A percentile compares a stretch with the other conserved stretches of the same genome.
Evolutionary conservation across 2,329 filamentous ascomycete genomes (phyloP).

Genomic region (Sporothrix humicola): DNA sequence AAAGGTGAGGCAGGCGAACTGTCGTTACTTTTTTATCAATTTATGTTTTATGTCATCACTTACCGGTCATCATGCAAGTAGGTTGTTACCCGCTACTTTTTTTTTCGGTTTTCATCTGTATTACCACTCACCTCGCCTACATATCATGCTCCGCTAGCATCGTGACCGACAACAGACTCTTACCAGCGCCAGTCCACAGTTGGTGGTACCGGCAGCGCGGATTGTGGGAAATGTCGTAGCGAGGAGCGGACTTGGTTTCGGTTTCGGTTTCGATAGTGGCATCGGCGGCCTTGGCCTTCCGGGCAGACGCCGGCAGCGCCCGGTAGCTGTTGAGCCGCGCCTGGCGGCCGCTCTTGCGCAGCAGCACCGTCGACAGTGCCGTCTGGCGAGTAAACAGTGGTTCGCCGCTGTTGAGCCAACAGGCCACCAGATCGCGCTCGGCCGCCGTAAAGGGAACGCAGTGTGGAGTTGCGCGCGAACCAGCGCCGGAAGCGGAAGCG

Average conservation of each 20-base stretch:
- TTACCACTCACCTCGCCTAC: background rate
- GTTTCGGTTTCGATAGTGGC: too few species aligned
- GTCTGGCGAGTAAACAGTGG: slow-evolving; percentile 27
- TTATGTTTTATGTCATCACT: background rate
- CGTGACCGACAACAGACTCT: slow-evolving; percentile 27
- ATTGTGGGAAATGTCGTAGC: slow-evolving; percentile 16
- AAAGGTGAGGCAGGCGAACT: background rate
- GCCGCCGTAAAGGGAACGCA: background rate
- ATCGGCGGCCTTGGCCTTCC: too few species aligned
- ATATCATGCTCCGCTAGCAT: background rate
- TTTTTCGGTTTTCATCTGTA: background rate
- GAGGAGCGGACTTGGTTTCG: background rate
- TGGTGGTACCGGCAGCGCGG: slow-evolving; percentile 29
- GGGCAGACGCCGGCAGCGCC: too few species aligned
- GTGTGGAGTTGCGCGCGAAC: background rate
- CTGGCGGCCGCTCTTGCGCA: background rate
- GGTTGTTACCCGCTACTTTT: background rate
- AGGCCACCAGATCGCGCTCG: slow-evolving; percentile 4
- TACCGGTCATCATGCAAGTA: background rate
- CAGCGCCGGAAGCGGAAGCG: background rate
- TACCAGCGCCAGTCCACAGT: slow-evolving; percentile 29
- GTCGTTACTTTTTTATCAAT: slow-evolving; percentile 1
- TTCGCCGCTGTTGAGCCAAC: slow-evolving; percentile 25
- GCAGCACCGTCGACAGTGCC: background rate
- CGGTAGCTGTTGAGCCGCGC: too few species aligned